Evolutionary conservation across 2,329 filamentous ascomycete species (phyloP), one percentile per base, ranked within the genome.

Genomic region (Alternaria burnsii): DNA sequence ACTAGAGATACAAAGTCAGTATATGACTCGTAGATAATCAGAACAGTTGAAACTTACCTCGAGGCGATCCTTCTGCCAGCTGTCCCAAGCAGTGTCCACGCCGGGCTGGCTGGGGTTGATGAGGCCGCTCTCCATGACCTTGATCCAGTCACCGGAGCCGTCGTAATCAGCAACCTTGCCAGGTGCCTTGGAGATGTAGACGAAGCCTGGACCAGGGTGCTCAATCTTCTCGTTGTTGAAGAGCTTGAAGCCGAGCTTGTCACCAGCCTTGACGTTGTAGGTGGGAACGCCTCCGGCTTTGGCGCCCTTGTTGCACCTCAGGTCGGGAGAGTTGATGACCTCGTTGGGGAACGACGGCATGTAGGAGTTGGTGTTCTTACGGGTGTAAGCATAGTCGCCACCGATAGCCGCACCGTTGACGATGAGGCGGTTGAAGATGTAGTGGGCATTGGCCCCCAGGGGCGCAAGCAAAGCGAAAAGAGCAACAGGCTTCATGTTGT

Each of bases 101-200:
- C 71, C 72, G 5, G 68, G 67, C 22, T 40, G 40, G 58, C 61
- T 65, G 50, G 65, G 68, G 62, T 68, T 75, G 55, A 65, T 75
- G 9, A 77, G 69, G 18, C 73, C 75, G 40, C 62, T 70, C 63
- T 76, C 68, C 58, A 71, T 71, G 51, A 76, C 74, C 67, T 78
- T 78, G 63, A 71, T 66, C 76, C 76, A 78, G 47, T 76, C 74
- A n/a, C 75, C 84, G 55, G 89, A 85, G 66, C 89, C 89, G 78
- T 93, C 90, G 71, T 90, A 89, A 36, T 83, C 84, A 71, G 89
- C 86, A 61, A 91, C 84, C 75, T 88, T 89, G 77, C 89, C 86
- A 63, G 90, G 82, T 58, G 84, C 87, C 75, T 82, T 77, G 61
- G 69, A 72, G 59, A 78, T 69, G 68, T 78, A 78, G 20, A 78